phyloP scores from a whole-genome alignment of 2,329 filamentous ascomycete genomes.

The Didymella keratinophila region DNA sequence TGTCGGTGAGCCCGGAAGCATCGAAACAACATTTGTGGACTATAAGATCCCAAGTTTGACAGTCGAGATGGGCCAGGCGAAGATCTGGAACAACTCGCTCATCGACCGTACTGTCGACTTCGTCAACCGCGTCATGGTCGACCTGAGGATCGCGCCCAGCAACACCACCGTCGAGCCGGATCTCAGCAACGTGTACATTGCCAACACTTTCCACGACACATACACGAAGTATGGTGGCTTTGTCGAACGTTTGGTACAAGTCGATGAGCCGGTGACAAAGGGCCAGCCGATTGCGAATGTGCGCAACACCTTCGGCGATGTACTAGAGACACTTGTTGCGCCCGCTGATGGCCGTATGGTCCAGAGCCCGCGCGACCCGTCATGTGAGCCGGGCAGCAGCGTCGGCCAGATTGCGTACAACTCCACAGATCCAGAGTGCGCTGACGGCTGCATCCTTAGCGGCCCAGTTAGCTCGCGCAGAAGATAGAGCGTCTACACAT shows the following conservation, averaged over 20 bases:
- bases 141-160: constrained; percentile 34
- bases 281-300: constrained; percentile 49
- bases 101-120: constrained; percentile 47
- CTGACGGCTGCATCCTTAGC: constrained; percentile 42
- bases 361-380: constrained; percentile 46
- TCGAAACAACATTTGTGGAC: constrained; percentile 51
- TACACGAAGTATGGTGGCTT: constrained; percentile 41
- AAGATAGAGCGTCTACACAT: not conserved
- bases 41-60: constrained; percentile 49
- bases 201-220: constrained; percentile 40
- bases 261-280: constrained; percentile 47
- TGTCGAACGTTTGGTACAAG: constrained; percentile 39
- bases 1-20: constrained; percentile 49
- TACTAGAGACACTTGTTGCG: constrained; percentile 46
- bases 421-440: constrained; percentile 43
- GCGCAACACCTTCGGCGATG: constrained; percentile 48
- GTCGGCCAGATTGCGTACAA: constrained; percentile 50
- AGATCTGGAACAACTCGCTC: constrained; percentile 48
- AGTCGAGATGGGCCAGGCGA: constrained; percentile 51
- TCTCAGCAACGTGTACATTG: constrained; percentile 44
- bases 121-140: constrained; percentile 36
- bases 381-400: constrained; percentile 46
- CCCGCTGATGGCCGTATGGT: constrained; percentile 47
- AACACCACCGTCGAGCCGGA: constrained; percentile 44
- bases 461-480: constrained; percentile 4